Conservation (phyloP, 164 flowering plant species). For the Buxus sempervirens region DNA sequence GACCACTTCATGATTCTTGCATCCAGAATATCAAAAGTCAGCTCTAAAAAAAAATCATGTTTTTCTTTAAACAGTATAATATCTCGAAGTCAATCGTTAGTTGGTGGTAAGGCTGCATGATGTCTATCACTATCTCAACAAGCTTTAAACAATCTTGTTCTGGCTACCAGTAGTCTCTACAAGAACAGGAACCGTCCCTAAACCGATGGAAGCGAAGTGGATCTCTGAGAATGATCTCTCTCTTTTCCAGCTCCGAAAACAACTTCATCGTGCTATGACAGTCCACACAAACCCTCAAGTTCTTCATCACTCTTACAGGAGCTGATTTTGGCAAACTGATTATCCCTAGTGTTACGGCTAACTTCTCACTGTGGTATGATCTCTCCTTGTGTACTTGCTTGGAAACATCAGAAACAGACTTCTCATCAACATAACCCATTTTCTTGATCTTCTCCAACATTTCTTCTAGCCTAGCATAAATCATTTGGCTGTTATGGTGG, state of each 20-base stretch:
- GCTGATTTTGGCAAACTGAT: slow-evolving; percentile 36
- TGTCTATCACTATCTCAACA: too few relatives aligned
- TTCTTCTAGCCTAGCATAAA: slow-evolving; percentile 36
- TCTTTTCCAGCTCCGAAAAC: slow-evolving; percentile 33
- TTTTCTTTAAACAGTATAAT: too few relatives aligned
- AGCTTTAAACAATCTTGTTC: too few relatives aligned
- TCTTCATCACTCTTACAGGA: slow-evolving; percentile 57
- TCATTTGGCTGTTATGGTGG: slow-evolving; percentile 27
- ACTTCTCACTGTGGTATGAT: slow-evolving; percentile 46
- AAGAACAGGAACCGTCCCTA: slow-evolving; percentile 48
- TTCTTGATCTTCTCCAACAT: slow-evolving; percentile 33
- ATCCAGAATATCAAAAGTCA: too few relatives aligned
- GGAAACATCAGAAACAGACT: slow-evolving; percentile 3
- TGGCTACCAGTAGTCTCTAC: slow-evolving; percentile 46
- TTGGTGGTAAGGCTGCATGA: too few relatives aligned
- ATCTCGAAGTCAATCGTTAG: too few relatives aligned
- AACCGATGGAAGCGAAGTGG: slow-evolving; percentile 48
- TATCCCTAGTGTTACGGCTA: slow-evolving; percentile 50
- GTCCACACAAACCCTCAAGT: slow-evolving; percentile 50
- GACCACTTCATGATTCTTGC: too few relatives aligned
- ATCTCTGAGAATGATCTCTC: slow-evolving; percentile 49
- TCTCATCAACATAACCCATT: slow-evolving; percentile 21
- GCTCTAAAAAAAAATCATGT: too few relatives aligned
- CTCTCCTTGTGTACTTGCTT: slow-evolving; percentile 16
- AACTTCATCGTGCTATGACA: slow-evolving; percentile 50